Percentiles rank a stretch among this genome's conserved stretches.
phyloP scores from a whole-genome alignment of 371 early-diverging fungal species.

The Fennellomyces sp. region DNA sequence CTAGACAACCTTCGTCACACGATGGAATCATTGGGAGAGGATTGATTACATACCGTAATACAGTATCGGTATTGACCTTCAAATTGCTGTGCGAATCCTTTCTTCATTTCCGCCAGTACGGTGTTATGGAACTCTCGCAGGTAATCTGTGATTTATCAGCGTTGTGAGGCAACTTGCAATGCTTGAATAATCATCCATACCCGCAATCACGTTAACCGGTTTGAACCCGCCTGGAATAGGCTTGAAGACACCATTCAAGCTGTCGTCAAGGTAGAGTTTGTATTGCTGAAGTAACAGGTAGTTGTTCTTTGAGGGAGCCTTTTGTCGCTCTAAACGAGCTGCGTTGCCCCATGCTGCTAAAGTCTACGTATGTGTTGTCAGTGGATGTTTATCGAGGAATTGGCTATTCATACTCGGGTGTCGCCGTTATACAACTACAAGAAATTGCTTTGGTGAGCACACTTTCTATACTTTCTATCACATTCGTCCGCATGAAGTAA shows the following conservation, averaged over 20 bases:
- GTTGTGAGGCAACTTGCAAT: too few relatives aligned
- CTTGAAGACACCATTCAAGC: conserved; percentile 38
- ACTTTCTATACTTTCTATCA: background rate
- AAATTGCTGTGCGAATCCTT: conserved; percentile 39
- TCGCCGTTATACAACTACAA: conserved; percentile 16
- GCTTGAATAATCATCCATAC: conserved; percentile 21
- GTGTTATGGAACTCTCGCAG: conserved; percentile 53
- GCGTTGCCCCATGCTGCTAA: conserved; percentile 47
- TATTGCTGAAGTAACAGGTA: conserved; percentile 48
- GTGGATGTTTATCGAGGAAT: too few relatives aligned
- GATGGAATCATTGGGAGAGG: background rate
- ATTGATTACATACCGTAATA: conserved; percentile 40
- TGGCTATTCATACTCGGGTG: background rate
- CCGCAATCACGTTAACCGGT: conserved; percentile 47
- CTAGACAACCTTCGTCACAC: conserved; percentile 7
- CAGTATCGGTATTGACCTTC: conserved; percentile 44
- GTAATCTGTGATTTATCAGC: conserved; percentile 32
- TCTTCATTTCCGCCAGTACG: conserved; percentile 50
- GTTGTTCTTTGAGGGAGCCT: conserved; percentile 16
- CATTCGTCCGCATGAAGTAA: too few relatives aligned
- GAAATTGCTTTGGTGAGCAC: background rate
- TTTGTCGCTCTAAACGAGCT: conserved; percentile 29
- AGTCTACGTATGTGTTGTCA: conserved; percentile 16
- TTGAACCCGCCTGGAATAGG: conserved; percentile 52
- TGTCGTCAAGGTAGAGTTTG: conserved; percentile 59